phyloP scores from a whole-genome alignment of 1,139 yeast species.

The Neolecta irregularis region DNA sequence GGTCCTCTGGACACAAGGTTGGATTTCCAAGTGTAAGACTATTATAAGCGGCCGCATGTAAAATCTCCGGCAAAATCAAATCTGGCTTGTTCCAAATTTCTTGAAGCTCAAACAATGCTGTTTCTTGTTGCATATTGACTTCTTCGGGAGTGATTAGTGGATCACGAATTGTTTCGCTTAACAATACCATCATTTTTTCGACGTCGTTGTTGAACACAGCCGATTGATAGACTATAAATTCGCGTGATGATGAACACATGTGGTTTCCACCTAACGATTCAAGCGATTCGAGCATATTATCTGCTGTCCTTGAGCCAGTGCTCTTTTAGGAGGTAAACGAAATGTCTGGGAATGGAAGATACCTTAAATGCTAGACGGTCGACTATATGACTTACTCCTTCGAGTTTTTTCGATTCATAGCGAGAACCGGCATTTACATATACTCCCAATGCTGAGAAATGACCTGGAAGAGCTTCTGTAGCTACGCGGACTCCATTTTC shows the following conservation, averaged over 20 bases:
- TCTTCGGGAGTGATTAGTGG: conserved; percentile 61
- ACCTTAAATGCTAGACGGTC: conserved; percentile 74
- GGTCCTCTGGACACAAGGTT: conserved; percentile 60
- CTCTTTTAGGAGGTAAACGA: conserved; percentile 25
- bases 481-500: conserved; percentile 70
- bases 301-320: conserved; percentile 45
- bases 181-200: conserved; percentile 62
- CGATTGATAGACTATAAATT: conserved; percentile 83
- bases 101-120: conserved; percentile 67
- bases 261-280: conserved; percentile 84
- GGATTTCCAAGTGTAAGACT: conserved; percentile 74
- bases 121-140: conserved; percentile 52
- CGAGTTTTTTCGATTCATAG: conserved; percentile 37
- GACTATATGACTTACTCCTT: conserved; percentile 67
- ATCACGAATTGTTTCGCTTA: conserved; percentile 63
- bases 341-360: background rate
- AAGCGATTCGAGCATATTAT: conserved; percentile 58
- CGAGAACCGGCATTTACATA: conserved; percentile 86
- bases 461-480: conserved; percentile 77
- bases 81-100: conserved; percentile 82
- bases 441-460: conserved; percentile 79
- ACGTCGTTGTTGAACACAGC: conserved; percentile 79
- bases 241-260: conserved; percentile 87
- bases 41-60: conserved; percentile 67
- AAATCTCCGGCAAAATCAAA: conserved; percentile 66